Evolutionary conservation across 768 basidiomycete genomes (phyloP).

Genomic region (Suillus subluteus): DNA sequence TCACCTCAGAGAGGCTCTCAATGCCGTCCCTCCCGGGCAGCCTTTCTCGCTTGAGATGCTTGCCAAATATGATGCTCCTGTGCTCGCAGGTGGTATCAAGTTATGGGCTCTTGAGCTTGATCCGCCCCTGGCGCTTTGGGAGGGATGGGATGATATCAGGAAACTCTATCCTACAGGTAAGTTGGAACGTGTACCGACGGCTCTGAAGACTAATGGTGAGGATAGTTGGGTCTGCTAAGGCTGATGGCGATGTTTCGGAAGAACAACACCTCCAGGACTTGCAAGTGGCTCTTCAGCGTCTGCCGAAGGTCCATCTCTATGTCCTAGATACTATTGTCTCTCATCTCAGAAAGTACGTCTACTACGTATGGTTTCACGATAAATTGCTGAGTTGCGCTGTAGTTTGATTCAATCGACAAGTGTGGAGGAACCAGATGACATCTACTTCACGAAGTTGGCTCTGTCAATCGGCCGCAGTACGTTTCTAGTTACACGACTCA

Average conservation of each 20-base stretch:
- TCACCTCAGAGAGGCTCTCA: constrained; percentile 83
- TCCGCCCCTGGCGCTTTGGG: constrained; percentile 82
- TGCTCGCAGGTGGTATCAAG: constrained; percentile 84
- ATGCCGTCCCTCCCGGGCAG: constrained; percentile 59
- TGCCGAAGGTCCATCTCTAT: constrained; percentile 80
- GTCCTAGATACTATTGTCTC: constrained; percentile 78
- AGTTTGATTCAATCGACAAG: constrained; percentile 74
- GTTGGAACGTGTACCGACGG: constrained; percentile 15
- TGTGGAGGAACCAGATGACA: constrained; percentile 72
- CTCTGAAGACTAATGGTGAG: background rate
- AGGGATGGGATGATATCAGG: constrained; percentile 91
- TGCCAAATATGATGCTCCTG: constrained; percentile 79
- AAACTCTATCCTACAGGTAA: constrained; percentile 77
- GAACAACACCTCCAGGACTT: constrained; percentile 69
- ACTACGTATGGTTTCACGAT: constrained; percentile 4
- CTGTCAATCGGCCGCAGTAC: constrained; percentile 85
- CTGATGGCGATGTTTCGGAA: constrained; percentile 55
- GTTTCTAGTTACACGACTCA: constrained; percentile 30
- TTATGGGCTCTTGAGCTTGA: constrained; percentile 92
- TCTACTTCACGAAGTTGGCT: constrained; percentile 86
- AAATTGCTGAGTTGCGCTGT: constrained; percentile 15
- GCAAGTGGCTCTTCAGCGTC: constrained; percentile 60
- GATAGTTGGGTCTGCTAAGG: constrained; percentile 58
- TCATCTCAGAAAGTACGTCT: constrained; percentile 71
- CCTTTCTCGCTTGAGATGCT: constrained; percentile 59